Evolutionary conservation across 441 rosid genomes (phyloP), one percentile per base, ranked within the genome.

Genomic region (Erysimum cheiri): DNA sequence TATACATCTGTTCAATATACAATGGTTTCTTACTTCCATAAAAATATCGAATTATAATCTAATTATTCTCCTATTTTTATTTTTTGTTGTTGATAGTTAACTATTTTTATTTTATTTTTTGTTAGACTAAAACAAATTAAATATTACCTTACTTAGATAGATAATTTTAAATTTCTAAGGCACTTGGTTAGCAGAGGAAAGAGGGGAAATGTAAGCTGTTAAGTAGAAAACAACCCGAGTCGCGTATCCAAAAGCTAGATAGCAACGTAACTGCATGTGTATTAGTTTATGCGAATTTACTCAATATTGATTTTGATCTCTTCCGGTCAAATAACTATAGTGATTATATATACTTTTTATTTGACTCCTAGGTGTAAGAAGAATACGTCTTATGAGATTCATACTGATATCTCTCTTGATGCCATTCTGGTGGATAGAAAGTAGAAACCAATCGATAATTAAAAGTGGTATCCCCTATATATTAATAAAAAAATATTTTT

Each of bases 241-340:
- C 19, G 58, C 5, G 7, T 28, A 29, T 53, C 37, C 22, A 43
- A 14, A 43, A 43, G 46, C 8, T 5, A 41, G 15, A 41, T 41
- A 41, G 8, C 15, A 41, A 41, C 46, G 46, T 41, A 40, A 12
- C 12, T 12, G 7, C 33, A 31, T 31, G 33, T 31, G 24, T 40
- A 41, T 41, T 41, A 41, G 46, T 41, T n/a, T 41, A n/a, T 41
- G 17, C 46, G 46, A 15, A 41, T 41, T 41, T 40, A 40, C 44
- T 13, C 15, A 40, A 36, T 36, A 39, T 36, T 37, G 4, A 13
- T 36, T 9, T 36, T 9, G 2, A 8, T 9, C 11, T 0, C 39
- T 36, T 36, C 40, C 13, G 13, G 40, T 36, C 40, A 36, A 36
- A 10, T 36, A 36, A 36, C 40, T 10, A 36, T 39, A 39, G 44